phyloP scores from a whole-genome alignment of 192 early-diverging fungal genomes.

The Entophlyctis helioformis region DNA sequence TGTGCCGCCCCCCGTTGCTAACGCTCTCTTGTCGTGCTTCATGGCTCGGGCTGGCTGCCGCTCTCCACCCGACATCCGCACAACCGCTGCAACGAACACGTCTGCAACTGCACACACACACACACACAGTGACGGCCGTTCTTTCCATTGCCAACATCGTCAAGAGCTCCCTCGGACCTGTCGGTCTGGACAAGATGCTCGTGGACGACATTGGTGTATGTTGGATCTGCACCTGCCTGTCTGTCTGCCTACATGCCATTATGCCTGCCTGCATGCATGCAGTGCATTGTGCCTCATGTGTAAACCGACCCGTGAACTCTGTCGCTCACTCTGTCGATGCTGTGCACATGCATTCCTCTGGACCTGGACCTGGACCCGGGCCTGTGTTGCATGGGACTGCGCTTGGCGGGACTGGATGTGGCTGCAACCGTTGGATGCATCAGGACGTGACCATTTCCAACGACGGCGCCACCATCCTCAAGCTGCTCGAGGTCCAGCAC shows the following conservation, averaged over 20 bases:
- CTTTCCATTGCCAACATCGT: constrained; percentile 96
- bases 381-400: no score
- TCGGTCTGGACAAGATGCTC: constrained; percentile 99
- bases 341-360: no score
- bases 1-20: background rate
- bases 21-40: background rate
- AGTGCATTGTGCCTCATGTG: no score
- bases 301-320: no score
- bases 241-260: no score
- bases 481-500: constrained; percentile 96
- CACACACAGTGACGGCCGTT: constrained; percentile 76
- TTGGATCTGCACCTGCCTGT: background rate
- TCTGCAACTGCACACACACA: background rate
- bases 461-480: constrained; percentile 97
- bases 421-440: no score
- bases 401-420: no score
- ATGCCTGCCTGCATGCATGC: no score
- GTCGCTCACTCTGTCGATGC: no score
- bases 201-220: constrained; percentile 97
- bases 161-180: constrained; percentile 95
- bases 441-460: constrained; percentile 99
- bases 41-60: constrained; percentile 1
- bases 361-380: no score
- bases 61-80: background rate
- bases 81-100: background rate